Percentiles rank a stretch among this genome's conserved stretches.
These are phyloP conservation scores for Phialophora tarda DNA, from an alignment of 2,329 filamentous ascomycete genomes.

Conservation along the genomic window DNA sequence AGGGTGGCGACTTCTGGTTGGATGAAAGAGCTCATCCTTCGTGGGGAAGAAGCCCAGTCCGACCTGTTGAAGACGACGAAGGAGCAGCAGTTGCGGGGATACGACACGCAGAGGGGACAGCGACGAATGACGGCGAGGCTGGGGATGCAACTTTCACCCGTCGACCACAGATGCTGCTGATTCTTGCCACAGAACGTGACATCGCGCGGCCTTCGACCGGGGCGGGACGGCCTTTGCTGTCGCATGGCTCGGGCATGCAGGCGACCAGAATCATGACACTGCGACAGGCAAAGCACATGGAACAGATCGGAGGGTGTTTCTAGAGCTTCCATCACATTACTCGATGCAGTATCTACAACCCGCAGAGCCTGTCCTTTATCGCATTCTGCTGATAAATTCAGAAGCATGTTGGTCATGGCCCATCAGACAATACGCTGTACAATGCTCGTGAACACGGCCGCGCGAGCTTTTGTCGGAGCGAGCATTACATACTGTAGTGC, in stretches of 20 bases:
- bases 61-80: not conserved
- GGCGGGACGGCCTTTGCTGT: constrained; percentile 1
- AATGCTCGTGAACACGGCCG: not conserved
- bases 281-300: constrained; percentile 1
- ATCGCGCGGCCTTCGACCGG: constrained; percentile 24
- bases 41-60: not conserved
- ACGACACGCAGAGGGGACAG: constrained; percentile 11
- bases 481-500: not conserved
- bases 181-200: constrained; percentile 22
- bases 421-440: not conserved
- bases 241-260: constrained; percentile 1
- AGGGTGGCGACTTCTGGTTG: constrained; percentile 6
- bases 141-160: not conserved
- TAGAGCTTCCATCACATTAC: constrained; percentile 14
- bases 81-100: constrained; percentile 7
- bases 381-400: not conserved
- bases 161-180: constrained; percentile 1
- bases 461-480: not conserved
- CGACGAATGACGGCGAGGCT: constrained; percentile 26
- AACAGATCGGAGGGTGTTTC: constrained; percentile 15
- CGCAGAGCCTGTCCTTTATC: not conserved
- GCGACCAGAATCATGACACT: not conserved
- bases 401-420: not conserved
- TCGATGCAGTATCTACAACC: constrained; percentile 7
- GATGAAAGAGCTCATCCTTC: not conserved